Percentiles rank a stretch among this genome's conserved stretches.
phyloP scores from a whole-genome alignment of 208 protist species.

The Trypanosoma mega region DNA sequence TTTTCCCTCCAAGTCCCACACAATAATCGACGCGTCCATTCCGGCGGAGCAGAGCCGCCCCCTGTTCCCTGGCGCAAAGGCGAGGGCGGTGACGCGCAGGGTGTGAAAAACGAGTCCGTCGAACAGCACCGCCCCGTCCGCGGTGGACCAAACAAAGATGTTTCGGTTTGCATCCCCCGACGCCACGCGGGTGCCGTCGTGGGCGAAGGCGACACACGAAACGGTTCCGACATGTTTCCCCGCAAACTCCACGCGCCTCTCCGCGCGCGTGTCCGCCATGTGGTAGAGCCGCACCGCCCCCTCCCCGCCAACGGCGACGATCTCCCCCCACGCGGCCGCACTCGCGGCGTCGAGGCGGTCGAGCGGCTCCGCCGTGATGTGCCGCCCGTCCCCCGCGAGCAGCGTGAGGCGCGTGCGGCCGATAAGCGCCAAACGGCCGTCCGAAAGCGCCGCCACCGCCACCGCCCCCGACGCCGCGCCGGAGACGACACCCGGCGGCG shows the following conservation, averaged over 20 bases:
- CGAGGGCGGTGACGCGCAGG: conserved; percentile 29
- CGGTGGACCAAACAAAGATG: conserved; percentile 42
- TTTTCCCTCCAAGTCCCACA: conserved; percentile 34
- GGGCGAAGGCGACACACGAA: conserved; percentile 28
- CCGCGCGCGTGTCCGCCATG: conserved; percentile 9
- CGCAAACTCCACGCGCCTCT: conserved; percentile 14
- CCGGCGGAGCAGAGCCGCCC: conserved; percentile 32
- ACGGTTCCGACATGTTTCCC: conserved; percentile 29
- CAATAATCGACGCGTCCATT: conserved; percentile 36
- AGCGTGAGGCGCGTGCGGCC: conserved; percentile 10
- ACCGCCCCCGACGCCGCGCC: conserved; percentile 17
- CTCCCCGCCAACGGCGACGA: conserved; percentile 32
- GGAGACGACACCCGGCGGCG: conserved; percentile 15
- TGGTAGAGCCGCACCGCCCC: conserved; percentile 25
- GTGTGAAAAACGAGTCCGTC: conserved; percentile 42
- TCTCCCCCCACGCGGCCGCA: conserved; percentile 17
- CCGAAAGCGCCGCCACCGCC: conserved; percentile 9
- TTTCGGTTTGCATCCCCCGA: conserved; percentile 32
- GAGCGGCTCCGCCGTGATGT: too few species aligned
- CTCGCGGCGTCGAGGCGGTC: conserved; percentile 29
- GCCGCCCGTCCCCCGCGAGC: too few species aligned
- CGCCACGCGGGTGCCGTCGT: conserved; percentile 23
- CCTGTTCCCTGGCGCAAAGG: conserved; percentile 26
- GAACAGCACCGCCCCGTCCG: conserved; percentile 28
- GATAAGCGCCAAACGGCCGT: conserved; percentile 17